Evolutionary conservation across 1,284 basidiomycete genomes (phyloP), one percentile per base, ranked within the genome.

Genomic region (Moesziomyces parantarcticus): DNA sequence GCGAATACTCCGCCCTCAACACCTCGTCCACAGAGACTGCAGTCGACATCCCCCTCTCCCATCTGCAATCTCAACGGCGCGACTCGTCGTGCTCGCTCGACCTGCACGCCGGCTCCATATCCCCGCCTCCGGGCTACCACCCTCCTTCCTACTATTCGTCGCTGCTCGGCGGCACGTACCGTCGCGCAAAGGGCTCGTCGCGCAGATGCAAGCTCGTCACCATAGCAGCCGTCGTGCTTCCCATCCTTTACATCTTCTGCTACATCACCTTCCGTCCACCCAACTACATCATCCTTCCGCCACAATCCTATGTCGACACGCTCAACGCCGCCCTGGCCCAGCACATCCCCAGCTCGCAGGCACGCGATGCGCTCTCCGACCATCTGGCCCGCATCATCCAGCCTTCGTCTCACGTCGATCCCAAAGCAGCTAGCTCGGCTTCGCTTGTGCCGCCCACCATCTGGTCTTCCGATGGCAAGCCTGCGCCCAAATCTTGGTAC

Each of bases 381-480:
- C 65, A 69, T n/a, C 70, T 73, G 13, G 39, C 44, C 7, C 56
- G 51, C 22, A 64, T 73, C 43, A 50, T 58, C 34, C 54, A 65
- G 25, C 57, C 61, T 18, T 50, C 45, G 3, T 21, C 39, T 10
- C n/a, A 7, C 40, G 9, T 32, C 3, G 23, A 6, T 18, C 14
- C 42, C 18, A 40, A 21, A 42, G 23, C 50, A 29, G 18, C 45
- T 6, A 59, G 43, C 40, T 44, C 60, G 18, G 14, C 29, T 2
- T 73, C 65, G 10, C 25, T 67, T 39, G 65, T 74, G 1, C 71
- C 71, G 2, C 22, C 47, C 9, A 61, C 55, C n/a, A 64, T 74
- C 39, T 74, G 71, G 71, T 68, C 65, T 7, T 74, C 71, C 14
- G 71, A 74, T 23, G 58, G 56, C 51, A 69, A 64, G 55, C 71